These are phyloP conservation scores for Ormosia semicastrata DNA, from an alignment of 306 rosid genomes.

Conservation along the genomic window DNA sequence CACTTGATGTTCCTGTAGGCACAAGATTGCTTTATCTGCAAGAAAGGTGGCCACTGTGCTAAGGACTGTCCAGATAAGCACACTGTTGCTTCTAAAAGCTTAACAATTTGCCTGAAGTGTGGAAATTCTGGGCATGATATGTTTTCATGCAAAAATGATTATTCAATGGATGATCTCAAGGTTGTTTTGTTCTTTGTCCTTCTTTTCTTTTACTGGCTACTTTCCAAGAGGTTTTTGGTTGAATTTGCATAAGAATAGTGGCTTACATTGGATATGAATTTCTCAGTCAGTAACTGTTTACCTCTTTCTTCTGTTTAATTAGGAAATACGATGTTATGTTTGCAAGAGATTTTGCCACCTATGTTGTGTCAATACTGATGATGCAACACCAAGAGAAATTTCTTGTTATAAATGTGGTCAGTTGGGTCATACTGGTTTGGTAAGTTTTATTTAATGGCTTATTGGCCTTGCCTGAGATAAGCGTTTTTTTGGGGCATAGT, in stretches of 20 bases:
- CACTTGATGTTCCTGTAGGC: conserved; percentile 38
- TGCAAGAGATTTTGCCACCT: conserved; percentile 85
- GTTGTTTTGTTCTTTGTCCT: conserved; percentile 35
- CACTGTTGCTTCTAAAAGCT: conserved; percentile 25
- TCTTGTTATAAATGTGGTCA: conserved; percentile 91
- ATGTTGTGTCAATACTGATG: conserved; percentile 56
- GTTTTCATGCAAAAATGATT: conserved; percentile 66
- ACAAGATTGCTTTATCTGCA: conserved; percentile 75
- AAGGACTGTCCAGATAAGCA: conserved; percentile 85
- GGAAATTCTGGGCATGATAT: conserved; percentile 89
- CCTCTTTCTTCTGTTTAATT: conserved; percentile 18
- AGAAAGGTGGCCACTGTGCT: conserved; percentile 76
- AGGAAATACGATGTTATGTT: conserved; percentile 78
- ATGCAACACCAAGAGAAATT: conserved; percentile 41
- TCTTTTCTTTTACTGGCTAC: neutral
- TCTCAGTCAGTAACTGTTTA: neutral
- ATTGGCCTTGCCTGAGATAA: too few species aligned
- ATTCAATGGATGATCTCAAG: conserved; percentile 73
- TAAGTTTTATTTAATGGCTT: too few species aligned
- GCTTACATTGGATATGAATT: neutral
- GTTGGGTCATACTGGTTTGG: conserved; percentile 55
- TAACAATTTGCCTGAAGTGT: conserved; percentile 70
- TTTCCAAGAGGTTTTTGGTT: too few species aligned
- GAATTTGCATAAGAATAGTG: conserved; percentile 4
- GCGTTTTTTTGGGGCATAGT: too few species aligned